A percentile compares a stretch with the other conserved stretches of the same genome.
These are phyloP conservation scores for Phytopythium ostracodes DNA, from an alignment of 352 stramenopile genomes.

Conservation along the genomic window DNA sequence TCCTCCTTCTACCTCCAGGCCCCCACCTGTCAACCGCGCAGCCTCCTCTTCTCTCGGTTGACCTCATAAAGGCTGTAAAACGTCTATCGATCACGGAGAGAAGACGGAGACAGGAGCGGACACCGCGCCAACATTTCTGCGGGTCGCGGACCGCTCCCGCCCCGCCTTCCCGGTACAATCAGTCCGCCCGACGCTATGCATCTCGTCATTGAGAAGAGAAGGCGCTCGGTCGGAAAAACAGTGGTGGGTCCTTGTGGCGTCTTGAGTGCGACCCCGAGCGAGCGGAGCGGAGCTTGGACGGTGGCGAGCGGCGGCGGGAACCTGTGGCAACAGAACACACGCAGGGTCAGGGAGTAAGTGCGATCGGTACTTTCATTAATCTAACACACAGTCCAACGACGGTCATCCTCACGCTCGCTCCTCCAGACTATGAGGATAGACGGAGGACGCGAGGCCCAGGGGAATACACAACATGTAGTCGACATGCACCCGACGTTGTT, in stretches of 20 bases:
- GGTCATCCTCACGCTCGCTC: background rate
- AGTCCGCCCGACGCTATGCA: slow-evolving; percentile 84
- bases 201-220: slow-evolving; percentile 80
- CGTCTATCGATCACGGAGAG: slow-evolving; percentile 77
- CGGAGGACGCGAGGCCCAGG: background rate
- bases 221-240: slow-evolving; percentile 4
- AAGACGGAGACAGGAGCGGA: slow-evolving; percentile 11
- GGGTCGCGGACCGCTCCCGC: slow-evolving; percentile 29
- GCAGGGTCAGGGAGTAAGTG: slow-evolving; percentile 2
- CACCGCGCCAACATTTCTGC: slow-evolving; percentile 70
- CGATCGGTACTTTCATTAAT: slow-evolving; percentile 1
- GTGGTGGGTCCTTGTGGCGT: background rate
- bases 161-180: slow-evolving; percentile 52
- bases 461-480: background rate
- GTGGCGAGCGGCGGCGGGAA: background rate
- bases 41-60: slow-evolving; percentile 55
- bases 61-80: slow-evolving; percentile 49
- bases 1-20: background rate
- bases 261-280: background rate
- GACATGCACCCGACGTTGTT: slow-evolving; percentile 4
- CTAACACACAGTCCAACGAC: background rate
- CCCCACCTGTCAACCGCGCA: background rate
- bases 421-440: background rate
- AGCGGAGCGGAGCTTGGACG: background rate
- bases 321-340: background rate